Base-by-base conservation (phyloP, 257 asterid species). In the Euphrasia confusa region DNA sequence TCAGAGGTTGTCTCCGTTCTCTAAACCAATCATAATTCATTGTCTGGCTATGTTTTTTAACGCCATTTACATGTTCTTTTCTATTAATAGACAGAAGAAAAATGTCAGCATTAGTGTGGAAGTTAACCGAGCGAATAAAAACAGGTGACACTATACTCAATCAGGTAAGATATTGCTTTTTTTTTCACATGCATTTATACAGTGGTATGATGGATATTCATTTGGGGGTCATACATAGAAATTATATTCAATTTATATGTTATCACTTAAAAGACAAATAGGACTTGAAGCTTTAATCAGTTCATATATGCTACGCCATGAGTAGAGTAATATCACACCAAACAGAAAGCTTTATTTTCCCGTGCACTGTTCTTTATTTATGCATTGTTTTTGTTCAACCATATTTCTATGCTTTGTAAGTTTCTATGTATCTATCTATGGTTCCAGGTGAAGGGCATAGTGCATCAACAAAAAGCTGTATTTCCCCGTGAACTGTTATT, bases 111-210 rank as follows among this genome's bases (percentile, higher is more conserved):
- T 68, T 93, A 93, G 97, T 87, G 76, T 83, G 76, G 81, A 84
- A 88, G 59, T 79, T 93, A 68, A 83, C 94, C 7, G 97, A 83
- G 75, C 72, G 86, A 70, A 82, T 93, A 79, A 96, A 83, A 69
- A 93, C 95, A 58, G 89, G 99, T 52, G 95, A 93, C 74, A 84
- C n/a, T n/a, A n/a, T n/a, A n/a, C n/a, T n/a, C n/a, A n/a, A n/a
- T n/a, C n/a, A n/a, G n/a, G n/a, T n/a, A n/a, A n/a, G n/a, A n/a
- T n/a, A n/a, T n/a, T n/a, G n/a, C n/a, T n/a, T n/a, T n/a, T n/a
- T n/a, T n/a, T n/a, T n/a, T n/a, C n/a, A n/a, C n/a, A n/a, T n/a
- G n/a, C n/a, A n/a, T n/a, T n/a, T n/a, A n/a, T n/a, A n/a, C n/a
- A 44, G 67, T 52, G 67, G 48, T 13, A 56, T 53, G 64, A 48